Percentiles rank a stretch among this genome's conserved stretches.
Conservation (phyloP, 78 protist genomes). For the Dictyostelium intermedium region DNA sequence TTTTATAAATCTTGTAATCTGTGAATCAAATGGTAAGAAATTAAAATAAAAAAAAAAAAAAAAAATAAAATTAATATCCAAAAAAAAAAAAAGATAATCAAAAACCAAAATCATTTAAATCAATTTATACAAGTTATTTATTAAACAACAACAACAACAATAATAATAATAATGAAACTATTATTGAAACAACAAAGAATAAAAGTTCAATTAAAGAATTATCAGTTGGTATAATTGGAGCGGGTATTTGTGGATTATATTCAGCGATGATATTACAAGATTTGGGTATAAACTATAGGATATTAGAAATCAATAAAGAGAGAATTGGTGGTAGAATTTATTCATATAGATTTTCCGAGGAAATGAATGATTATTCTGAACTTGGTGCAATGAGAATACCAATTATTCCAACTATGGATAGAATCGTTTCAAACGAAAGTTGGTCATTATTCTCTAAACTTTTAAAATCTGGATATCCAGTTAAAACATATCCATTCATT, state of each 20-base stretch:
- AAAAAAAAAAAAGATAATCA: no score
- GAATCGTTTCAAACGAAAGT: background rate
- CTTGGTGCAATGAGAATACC: slow-evolving; percentile 60
- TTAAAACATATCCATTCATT: background rate
- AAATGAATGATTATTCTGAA: background rate
- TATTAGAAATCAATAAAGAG: slow-evolving; percentile 8
- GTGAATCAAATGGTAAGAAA: no score
- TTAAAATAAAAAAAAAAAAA: no score
- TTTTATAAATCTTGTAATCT: no score
- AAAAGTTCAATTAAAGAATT: background rate
- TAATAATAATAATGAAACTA: background rate
- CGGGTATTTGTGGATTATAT: slow-evolving; percentile 21
- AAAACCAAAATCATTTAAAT: background rate
- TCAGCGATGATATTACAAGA: slow-evolving; percentile 21
- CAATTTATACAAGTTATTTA: background rate
- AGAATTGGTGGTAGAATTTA: slow-evolving; percentile 41
- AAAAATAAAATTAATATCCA: no score
- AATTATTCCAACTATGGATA: background rate
- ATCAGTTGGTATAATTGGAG: slow-evolving; percentile 40
- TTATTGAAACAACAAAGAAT: background rate
- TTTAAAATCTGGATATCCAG: background rate
- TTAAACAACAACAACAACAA: background rate
- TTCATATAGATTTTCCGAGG: background rate
- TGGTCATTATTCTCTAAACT: slow-evolving; percentile 21
- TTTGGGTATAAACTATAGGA: slow-evolving; percentile 6